Evolutionary conservation across 441 rosid species (phyloP), one percentile per base, ranked within the genome.

Genomic region (Adansonia grandidieri): DNA sequence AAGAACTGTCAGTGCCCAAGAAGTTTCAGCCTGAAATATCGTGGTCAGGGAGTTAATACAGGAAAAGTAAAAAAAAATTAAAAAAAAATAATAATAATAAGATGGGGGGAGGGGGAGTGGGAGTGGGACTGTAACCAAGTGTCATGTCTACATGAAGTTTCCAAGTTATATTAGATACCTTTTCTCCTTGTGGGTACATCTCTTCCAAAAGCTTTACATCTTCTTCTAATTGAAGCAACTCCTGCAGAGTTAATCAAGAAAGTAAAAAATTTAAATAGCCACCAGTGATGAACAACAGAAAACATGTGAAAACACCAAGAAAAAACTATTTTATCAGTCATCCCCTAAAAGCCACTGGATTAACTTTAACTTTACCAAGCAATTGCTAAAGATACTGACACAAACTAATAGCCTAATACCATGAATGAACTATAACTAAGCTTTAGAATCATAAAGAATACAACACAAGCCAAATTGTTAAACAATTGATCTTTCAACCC

Each of bases 181-280:
- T 87, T 84, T 97, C 99, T 83, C 99, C 99, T 88, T 97, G 99
- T 78, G 99, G 99, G 75, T 97, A 97, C 91, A 93, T 84, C 87
- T 97, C 99, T 86, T 97, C 98, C 71, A 97, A 83, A 85, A 97
- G 91, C 73, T 95, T 95, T 66, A 97, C 98, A 79, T 97, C 98
- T 87, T 97, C 98, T 80, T 97, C 99, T 86, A 97, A 76, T 78
- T 89, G 98, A 79, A 91, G 92, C 87, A 97, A 73, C 79, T 97
- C 99, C 98, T 97, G 88, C 73, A 87, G 63, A 73, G 77, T 84
- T 69, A 80, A 69, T 22, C 44, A 53, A 76, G 40, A 69, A 85
- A 3, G 42, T 48, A 37, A 71, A 37, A 66, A 63, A 80, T 10
- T 56, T 77, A 73, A 58, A 47, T 32, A 9, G 67, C 77, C 22